Conservation (phyloP, 257 asterid species). For the Craterostigma plantagineum region DNA sequence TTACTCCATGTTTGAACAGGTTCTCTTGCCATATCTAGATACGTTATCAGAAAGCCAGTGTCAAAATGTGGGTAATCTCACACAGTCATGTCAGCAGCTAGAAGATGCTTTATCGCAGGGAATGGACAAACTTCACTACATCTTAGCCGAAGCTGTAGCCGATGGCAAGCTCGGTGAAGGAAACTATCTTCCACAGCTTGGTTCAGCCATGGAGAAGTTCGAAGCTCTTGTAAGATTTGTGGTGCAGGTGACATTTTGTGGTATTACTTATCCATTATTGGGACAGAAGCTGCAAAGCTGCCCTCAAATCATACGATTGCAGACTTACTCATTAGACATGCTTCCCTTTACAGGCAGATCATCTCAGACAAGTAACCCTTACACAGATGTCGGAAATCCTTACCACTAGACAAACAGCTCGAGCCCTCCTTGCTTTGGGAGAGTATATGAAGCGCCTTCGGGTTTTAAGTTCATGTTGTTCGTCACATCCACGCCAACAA, state of each 20-base stretch:
- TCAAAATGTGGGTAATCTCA: slow-evolving; percentile 24
- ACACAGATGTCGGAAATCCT: slow-evolving; percentile 30
- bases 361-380: slow-evolving; percentile 37
- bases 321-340: no score
- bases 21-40: slow-evolving; percentile 50
- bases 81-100: slow-evolving; percentile 70
- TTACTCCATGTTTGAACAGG: slow-evolving; percentile 18
- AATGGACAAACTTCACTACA: slow-evolving; percentile 53
- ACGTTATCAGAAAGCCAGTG: slow-evolving; percentile 48
- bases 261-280: not conserved
- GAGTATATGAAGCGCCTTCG: slow-evolving; percentile 36
- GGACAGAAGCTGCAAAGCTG: no score
- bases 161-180: slow-evolving; percentile 37
- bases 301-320: no score
- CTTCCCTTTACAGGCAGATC: slow-evolving; percentile 28
- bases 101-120: slow-evolving; percentile 92
- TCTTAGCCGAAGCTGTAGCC: slow-evolving; percentile 38
- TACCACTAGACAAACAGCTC: slow-evolving; percentile 31
- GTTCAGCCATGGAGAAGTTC: slow-evolving; percentile 52
- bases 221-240: slow-evolving; percentile 55
- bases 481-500: not conserved
- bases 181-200: slow-evolving; percentile 38
- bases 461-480: slow-evolving; percentile 29
- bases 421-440: slow-evolving; percentile 38
- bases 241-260: slow-evolving; percentile 37